Evolutionary conservation across 495 filamentous ascomycete genomes (phyloP).

Genomic region (Hyaloscypha hepaticicola): DNA sequence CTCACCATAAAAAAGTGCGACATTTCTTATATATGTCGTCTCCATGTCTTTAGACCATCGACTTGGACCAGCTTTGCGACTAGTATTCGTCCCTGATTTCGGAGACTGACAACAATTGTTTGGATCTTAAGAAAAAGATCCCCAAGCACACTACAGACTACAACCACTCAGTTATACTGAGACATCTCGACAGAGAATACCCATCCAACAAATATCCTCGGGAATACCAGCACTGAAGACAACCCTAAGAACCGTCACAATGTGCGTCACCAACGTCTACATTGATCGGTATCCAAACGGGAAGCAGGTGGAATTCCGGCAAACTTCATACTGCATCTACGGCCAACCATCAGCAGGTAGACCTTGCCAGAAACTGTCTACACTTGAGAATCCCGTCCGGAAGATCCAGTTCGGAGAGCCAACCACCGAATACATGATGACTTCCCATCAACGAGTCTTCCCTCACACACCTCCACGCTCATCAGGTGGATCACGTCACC

Average conservation of each 20-base stretch:
- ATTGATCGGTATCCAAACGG: slow-evolving; percentile 30
- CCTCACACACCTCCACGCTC: slow-evolving; percentile 28
- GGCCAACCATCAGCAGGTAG: slow-evolving; percentile 16
- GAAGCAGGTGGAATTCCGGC: slow-evolving; percentile 18
- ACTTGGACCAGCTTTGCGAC: slow-evolving; percentile 23
- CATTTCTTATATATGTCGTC: slow-evolving; percentile 26
- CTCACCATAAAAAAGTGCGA: neutral
- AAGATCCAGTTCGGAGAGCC: slow-evolving; percentile 30
- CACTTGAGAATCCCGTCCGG: slow-evolving; percentile 26
- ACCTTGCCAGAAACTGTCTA: slow-evolving; percentile 26
- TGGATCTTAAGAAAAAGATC: slow-evolving; percentile 1
- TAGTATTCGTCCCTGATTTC: slow-evolving; percentile 27
- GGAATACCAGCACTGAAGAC: neutral
- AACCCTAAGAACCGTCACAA: slow-evolving; percentile 18
- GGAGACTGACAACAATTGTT: slow-evolving; percentile 30
- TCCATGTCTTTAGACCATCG: slow-evolving; percentile 31
- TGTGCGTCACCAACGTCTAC: slow-evolving; percentile 33
- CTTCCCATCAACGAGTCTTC: slow-evolving; percentile 5
- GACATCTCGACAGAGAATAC: slow-evolving; percentile 9
- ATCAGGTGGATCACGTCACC: slow-evolving; percentile 9
- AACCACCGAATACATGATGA: slow-evolving; percentile 28
- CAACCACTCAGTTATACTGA: neutral
- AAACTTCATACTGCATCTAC: slow-evolving; percentile 25
- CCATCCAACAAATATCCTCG: neutral
- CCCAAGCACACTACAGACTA: slow-evolving; percentile 3